Conservation (phyloP, 345 rosid genomes). For the Aethionema arabicum region DNA sequence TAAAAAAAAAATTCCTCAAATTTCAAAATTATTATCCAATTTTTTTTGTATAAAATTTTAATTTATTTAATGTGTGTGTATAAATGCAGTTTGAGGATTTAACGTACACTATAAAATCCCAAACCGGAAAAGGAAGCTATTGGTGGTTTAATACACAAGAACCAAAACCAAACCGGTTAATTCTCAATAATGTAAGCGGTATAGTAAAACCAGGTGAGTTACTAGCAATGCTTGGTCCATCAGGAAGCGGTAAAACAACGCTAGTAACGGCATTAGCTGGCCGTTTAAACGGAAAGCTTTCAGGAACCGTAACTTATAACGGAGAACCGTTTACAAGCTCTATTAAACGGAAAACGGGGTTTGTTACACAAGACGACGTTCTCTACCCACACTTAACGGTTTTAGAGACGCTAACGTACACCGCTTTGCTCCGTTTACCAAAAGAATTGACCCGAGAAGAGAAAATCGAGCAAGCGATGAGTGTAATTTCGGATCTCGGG, state of each 20-base stretch:
- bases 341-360: slow-evolving; percentile 75
- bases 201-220: slow-evolving; percentile 80
- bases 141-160: slow-evolving; percentile 41
- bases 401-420: slow-evolving; percentile 66
- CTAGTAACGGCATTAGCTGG: slow-evolving; percentile 79
- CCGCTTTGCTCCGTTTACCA: slow-evolving; percentile 76
- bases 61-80: background rate
- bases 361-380: slow-evolving; percentile 83
- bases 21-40: background rate
- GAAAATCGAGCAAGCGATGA: slow-evolving; percentile 67
- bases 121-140: slow-evolving; percentile 32
- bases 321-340: slow-evolving; percentile 63
- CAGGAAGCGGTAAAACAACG: slow-evolving; percentile 94
- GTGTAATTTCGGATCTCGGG: slow-evolving; percentile 70
- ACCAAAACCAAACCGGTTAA: slow-evolving; percentile 51
- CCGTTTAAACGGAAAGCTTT: slow-evolving; percentile 65
- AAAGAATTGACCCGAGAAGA: slow-evolving; percentile 54
- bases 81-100: slow-evolving; percentile 75
- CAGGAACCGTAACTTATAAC: slow-evolving; percentile 69
- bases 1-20: background rate
- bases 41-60: background rate
- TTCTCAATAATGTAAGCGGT: slow-evolving; percentile 82
- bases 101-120: slow-evolving; percentile 47
- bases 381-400: slow-evolving; percentile 87
- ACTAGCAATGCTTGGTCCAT: slow-evolving; percentile 93